Evolutionary conservation across 768 basidiomycete genomes (phyloP), one percentile per base, ranked within the genome.

Genomic region (Udeniomyces megalosporus): DNA sequence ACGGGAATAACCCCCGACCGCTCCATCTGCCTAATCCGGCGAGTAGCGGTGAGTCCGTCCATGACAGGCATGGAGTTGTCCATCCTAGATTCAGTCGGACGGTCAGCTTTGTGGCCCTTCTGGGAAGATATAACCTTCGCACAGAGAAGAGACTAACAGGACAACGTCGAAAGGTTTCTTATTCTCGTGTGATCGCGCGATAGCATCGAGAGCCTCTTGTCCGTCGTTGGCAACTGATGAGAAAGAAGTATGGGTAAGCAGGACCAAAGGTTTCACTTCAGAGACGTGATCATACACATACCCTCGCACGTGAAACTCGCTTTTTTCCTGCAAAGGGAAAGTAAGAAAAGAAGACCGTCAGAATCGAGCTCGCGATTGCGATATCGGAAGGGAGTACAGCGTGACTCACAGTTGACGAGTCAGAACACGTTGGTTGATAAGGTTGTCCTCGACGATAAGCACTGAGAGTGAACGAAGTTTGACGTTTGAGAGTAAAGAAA

Each of bases 381-480:
- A n/a, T n/a, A n/a, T n/a, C n/a, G n/a, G n/a, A n/a, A n/a, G n/a
- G n/a, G n/a, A n/a, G n/a, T n/a, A n/a, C n/a, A n/a, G n/a, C n/a
- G n/a, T n/a, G n/a, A n/a, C n/a, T n/a, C n/a, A n/a, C 22, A 72
- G 66, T 52, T 72, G 71, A 3, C 71, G 68, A 22, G 66, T 62
- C 17, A 46, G 44, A 22, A 52, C 54, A 24, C 46, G 51, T 17
- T 70, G 67, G 47, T 71, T 71, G 49, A 71, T 69, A 20, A 67
- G 34, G 58, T 71, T 71, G 49, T 71, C 71, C 24, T 61, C 60
- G 51, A 61, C 60, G 29, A 61, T 44, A 44, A 55, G 53, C 1
- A 61, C 60, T 38, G 32, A 32, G 2, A 51, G 51, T 8, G 42
- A 46, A n/a, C 28, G 26, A 3, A 45, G 11, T 20, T 42, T 15